Evolutionary conservation across 2,329 filamentous ascomycete species (phyloP).

Genomic region (Coniochaeta hoffmannii): DNA sequence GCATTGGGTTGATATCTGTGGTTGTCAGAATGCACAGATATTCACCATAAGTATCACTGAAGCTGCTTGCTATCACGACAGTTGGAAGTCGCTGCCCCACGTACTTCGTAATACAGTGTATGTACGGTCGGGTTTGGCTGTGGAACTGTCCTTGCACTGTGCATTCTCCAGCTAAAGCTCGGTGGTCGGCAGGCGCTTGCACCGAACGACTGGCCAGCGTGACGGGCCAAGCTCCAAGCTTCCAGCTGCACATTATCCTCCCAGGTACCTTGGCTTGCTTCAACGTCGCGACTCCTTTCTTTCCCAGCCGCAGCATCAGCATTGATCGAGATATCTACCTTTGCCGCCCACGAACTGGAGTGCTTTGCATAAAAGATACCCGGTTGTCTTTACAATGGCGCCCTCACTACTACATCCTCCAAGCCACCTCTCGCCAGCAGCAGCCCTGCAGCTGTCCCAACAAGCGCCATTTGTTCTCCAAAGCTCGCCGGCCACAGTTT

Average conservation of each 20-base stretch:
- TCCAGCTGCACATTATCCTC: neutral
- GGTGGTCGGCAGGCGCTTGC: neutral
- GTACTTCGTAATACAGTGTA: slow-evolving; percentile 1
- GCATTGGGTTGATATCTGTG: neutral
- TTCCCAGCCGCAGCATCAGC: neutral
- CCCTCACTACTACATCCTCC: slow-evolving; percentile 50
- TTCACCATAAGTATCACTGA: neutral
- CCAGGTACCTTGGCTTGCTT: too few species aligned
- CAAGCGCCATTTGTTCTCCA: slow-evolving; percentile 50
- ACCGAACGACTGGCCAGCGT: neutral
- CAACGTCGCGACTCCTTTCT: neutral
- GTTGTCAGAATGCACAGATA: neutral
- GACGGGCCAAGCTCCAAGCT: neutral
- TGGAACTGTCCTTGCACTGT: neutral
- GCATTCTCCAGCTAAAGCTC: neutral
- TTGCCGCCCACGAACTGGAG: neutral
- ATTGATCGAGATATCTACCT: too few species aligned
- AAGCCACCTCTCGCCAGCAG: slow-evolving; percentile 45
- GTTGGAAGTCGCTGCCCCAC: neutral
- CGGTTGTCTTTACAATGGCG: slow-evolving; percentile 28
- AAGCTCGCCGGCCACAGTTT: slow-evolving; percentile 45
- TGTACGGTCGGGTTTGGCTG: neutral
- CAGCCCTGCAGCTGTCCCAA: slow-evolving; percentile 52
- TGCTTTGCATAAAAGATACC: neutral
- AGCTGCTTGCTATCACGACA: neutral